Evolutionary conservation across 2,329 filamentous ascomycete species (phyloP).

Genomic region (Huntiella decipiens): DNA sequence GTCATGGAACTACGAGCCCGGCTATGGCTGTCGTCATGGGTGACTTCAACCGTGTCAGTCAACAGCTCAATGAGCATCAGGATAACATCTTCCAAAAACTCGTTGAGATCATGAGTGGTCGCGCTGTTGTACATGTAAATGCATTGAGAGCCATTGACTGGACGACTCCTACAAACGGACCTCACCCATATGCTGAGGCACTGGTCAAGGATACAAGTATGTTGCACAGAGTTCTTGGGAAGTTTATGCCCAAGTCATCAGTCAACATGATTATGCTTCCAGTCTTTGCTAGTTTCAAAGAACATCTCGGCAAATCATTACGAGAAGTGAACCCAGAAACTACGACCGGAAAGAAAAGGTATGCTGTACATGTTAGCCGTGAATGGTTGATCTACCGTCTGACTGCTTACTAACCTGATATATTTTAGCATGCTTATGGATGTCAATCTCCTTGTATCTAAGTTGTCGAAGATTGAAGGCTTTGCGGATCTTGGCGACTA

Average conservation of each 20-base stretch:
- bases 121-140: conserved; percentile 55
- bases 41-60: conserved; percentile 76
- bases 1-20: conserved; percentile 33
- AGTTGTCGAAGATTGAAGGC: conserved; percentile 60
- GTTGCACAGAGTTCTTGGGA: conserved; percentile 64
- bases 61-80: conserved; percentile 75
- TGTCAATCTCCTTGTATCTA: conserved; percentile 50
- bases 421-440: conserved; percentile 53
- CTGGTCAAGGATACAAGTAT: conserved; percentile 72
- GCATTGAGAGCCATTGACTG: conserved; percentile 59
- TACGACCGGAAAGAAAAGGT: conserved; percentile 53
- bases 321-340: conserved; percentile 45
- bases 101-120: conserved; percentile 74
- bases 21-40: conserved; percentile 43
- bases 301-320: conserved; percentile 58
- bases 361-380: conserved; percentile 18
- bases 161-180: conserved; percentile 21
- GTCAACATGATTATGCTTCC: conserved; percentile 70
- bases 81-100: conserved; percentile 81
- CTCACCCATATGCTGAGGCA: conserved; percentile 65
- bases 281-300: conserved; percentile 65
- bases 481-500: conserved; percentile 55
- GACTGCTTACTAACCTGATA: conserved; percentile 6
- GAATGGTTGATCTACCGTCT: not conserved
- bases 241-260: conserved; percentile 58